These are phyloP conservation scores for Penicillium taxi DNA, from an alignment of 495 filamentous ascomycete species.

Conservation along the genomic window DNA sequence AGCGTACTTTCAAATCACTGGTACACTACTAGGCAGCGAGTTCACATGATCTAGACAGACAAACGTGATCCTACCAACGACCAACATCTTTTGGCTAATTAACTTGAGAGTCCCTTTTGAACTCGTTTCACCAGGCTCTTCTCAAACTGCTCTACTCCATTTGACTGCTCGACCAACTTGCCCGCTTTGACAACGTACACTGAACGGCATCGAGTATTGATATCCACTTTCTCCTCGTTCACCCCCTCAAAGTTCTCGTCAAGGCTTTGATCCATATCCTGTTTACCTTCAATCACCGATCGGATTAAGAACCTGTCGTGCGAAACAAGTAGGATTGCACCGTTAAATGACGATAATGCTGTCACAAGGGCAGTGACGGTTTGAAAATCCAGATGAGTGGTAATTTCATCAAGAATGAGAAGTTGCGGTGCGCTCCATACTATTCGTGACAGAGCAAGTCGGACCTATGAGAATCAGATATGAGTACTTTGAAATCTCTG, in stretches of 20 bases:
- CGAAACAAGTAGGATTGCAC: slow-evolving; percentile 63
- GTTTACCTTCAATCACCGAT: slow-evolving; percentile 58
- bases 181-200: slow-evolving; percentile 55
- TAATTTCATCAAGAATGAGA: slow-evolving; percentile 74
- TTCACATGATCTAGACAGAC: too few relatives aligned
- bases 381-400: slow-evolving; percentile 77
- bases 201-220: slow-evolving; percentile 40
- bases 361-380: slow-evolving; percentile 61
- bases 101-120: slow-evolving; percentile 27
- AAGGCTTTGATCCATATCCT: slow-evolving; percentile 31
- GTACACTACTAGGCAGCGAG: too few relatives aligned
- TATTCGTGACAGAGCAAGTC: slow-evolving; percentile 61
- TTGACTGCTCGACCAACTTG: slow-evolving; percentile 44
- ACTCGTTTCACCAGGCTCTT: slow-evolving; percentile 52
- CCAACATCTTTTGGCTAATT: too few relatives aligned
- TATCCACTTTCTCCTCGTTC: slow-evolving; percentile 40
- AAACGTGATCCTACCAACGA: too few relatives aligned
- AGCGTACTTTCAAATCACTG: too few relatives aligned
- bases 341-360: slow-evolving; percentile 57
- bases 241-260: slow-evolving; percentile 45
- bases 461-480: slow-evolving; percentile 48
- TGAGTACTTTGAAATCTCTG: background rate
- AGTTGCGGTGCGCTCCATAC: slow-evolving; percentile 61
- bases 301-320: slow-evolving; percentile 73
- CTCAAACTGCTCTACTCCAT: slow-evolving; percentile 59